A percentile compares a stretch with the other conserved stretches of the same genome.
Conservation (phyloP, 306 rosid genomes). For the Ormosia semicastrata region DNA sequence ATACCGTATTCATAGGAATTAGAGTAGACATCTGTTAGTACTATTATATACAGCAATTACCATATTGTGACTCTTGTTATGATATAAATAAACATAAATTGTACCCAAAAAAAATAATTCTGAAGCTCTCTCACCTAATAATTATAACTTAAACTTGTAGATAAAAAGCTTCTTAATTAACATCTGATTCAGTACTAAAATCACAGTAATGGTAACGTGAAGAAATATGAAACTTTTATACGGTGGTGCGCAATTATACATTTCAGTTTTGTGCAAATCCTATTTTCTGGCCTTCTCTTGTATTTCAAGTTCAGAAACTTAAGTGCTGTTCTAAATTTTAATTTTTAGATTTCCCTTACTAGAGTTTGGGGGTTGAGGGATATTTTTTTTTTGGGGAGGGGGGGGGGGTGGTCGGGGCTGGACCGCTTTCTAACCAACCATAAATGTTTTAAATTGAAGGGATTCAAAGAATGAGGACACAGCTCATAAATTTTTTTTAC, state of each 20-base stretch:
- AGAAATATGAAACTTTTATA: not conserved
- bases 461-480: not conserved
- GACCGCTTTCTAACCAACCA: constrained; percentile 8
- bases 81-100: not conserved
- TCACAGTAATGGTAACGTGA: not conserved
- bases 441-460: constrained; percentile 1
- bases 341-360: not conserved
- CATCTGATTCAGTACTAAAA: not conserved
- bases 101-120: not conserved
- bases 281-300: not conserved
- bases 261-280: not conserved
- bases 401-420: not conserved
- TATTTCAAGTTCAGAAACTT: not conserved
- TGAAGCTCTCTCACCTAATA: not conserved
- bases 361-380: not conserved
- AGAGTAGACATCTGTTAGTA: not conserved
- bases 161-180: too few species aligned
- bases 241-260: not conserved
- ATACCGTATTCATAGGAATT: not conserved
- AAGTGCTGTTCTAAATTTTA: not conserved
- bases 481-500: not conserved
- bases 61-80: not conserved
- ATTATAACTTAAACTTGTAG: not conserved
- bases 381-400: not conserved
- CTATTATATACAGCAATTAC: not conserved